Evolutionary conservation across 1,284 basidiomycete genomes (phyloP).

Genomic region (Psilocybe mexicana): DNA sequence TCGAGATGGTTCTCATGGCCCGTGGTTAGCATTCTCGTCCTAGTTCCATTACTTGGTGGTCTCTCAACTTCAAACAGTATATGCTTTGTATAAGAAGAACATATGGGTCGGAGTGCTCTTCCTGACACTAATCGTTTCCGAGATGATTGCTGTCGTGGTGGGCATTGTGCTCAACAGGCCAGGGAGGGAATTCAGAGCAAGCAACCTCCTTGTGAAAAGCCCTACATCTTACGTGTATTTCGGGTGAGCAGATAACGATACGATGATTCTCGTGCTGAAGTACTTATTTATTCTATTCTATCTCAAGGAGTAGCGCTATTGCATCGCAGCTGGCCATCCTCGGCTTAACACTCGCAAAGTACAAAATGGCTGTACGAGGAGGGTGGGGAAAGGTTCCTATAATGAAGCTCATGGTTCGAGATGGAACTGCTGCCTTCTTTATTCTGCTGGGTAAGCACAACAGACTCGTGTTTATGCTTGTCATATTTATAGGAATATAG

Average conservation of each 20-base stretch:
- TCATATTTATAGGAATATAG: constrained; percentile 1
- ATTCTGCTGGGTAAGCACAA: constrained; percentile 24
- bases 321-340: constrained; percentile 37
- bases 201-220: constrained; percentile 14
- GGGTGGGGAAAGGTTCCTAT: constrained; percentile 32
- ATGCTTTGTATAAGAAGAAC: constrained; percentile 28
- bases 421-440: constrained; percentile 36
- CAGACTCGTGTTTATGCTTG: neutral
- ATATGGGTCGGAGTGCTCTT: constrained; percentile 19
- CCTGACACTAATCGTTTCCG: constrained; percentile 17
- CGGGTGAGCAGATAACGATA: constrained; percentile 18
- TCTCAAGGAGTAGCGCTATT: constrained; percentile 23
- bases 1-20: constrained; percentile 29
- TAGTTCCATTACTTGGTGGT: neutral
- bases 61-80: constrained; percentile 18
- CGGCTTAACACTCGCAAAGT: constrained; percentile 32
- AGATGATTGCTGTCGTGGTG: constrained; percentile 19
- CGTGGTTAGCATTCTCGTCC: constrained; percentile 21
- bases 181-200: constrained; percentile 12
- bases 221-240: constrained; percentile 27
- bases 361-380: constrained; percentile 24
- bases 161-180: constrained; percentile 19
- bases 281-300: too few species aligned
- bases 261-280: too few species aligned
- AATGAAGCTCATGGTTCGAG: constrained; percentile 32